Conservation (phyloP, 257 asterid species). For the Solanum microdontum region DNA sequence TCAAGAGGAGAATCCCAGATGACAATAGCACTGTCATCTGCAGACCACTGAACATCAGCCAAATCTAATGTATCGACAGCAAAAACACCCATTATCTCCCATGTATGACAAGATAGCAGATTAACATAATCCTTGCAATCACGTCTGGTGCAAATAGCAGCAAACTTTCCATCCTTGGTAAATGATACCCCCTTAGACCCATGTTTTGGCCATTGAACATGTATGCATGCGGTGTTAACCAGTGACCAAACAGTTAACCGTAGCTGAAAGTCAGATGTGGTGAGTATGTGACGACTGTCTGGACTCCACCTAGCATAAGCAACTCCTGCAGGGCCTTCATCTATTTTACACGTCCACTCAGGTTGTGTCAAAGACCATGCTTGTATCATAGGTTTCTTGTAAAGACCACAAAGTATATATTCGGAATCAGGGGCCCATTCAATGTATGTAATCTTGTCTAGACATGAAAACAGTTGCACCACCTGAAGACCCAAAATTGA, state of each 20-base stretch:
- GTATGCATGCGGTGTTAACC: conserved; percentile 88
- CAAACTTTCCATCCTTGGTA: conserved; percentile 90
- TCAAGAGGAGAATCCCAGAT: conserved; percentile 96
- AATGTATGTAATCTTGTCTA: conserved; percentile 83
- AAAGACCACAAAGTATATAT: conserved; percentile 85
- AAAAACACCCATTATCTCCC: conserved; percentile 95
- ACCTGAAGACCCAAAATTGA: conserved; percentile 34
- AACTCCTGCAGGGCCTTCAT: conserved; percentile 95
- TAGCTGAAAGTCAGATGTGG: conserved; percentile 90
- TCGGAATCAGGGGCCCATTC: conserved; percentile 99
- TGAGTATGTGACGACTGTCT: conserved; percentile 96
- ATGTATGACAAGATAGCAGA: conserved; percentile 73
- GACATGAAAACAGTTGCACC: conserved; percentile 81
- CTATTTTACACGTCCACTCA: conserved; percentile 98
- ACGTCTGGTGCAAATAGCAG: conserved; percentile 95
- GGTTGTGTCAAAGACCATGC: conserved; percentile 97
- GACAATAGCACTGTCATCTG: conserved; percentile 94
- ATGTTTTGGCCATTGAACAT: conserved; percentile 93
- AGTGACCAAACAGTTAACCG: conserved; percentile 94
- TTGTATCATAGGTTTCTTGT: conserved; percentile 90
- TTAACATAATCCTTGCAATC: conserved; percentile 97
- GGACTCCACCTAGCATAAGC: conserved; percentile 99
- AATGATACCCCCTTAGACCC: conserved; percentile 94
- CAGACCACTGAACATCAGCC: conserved; percentile 96
- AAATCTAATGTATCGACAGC: conserved; percentile 95